phyloP scores from a whole-genome alignment of 148 eudicot species.

The Arctostaphylos glauca region DNA sequence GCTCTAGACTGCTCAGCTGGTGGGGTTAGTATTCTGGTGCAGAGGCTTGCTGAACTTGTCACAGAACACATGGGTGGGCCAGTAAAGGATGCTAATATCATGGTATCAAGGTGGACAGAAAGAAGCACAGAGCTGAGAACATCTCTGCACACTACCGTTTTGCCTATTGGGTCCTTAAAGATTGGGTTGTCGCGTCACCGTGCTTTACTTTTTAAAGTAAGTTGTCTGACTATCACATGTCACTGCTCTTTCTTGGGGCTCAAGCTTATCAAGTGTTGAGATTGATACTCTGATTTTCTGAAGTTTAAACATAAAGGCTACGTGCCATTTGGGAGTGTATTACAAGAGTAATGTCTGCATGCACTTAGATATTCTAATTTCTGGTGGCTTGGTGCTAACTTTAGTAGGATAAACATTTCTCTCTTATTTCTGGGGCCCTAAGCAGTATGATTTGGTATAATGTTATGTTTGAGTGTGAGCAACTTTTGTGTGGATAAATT shows the following conservation, averaged over 20 bases:
- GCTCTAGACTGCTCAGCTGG: conserved; percentile 65
- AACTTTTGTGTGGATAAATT: not conserved
- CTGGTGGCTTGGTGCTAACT: conserved; percentile 2
- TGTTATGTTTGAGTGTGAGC: not conserved
- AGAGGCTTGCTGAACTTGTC: conserved; percentile 89
- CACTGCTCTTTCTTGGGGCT: not conserved
- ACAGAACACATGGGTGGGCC: conserved; percentile 94
- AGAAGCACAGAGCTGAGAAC: conserved; percentile 76
- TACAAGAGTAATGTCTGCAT: not conserved
- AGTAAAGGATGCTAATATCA: conserved; percentile 74
- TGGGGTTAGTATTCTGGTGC: conserved; percentile 54
- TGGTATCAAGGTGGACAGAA: conserved; percentile 78
- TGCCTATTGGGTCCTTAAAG: conserved; percentile 84
- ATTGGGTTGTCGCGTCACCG: conserved; percentile 90
- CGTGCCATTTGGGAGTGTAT: not conserved
- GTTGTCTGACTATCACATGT: conserved; percentile 21
- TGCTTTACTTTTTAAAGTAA: conserved; percentile 96
- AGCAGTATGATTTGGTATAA: not conserved
- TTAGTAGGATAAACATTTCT: not conserved
- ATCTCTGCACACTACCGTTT: conserved; percentile 80
- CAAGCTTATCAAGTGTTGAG: not conserved
- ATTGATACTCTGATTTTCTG: not conserved
- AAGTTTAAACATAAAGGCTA: not conserved
- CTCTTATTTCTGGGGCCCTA: not conserved
- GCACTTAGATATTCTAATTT: not conserved